Evolutionary conservation across 371 early-diverging fungal species (phyloP).

Genomic region (Lichtheimia corymbifera): DNA sequence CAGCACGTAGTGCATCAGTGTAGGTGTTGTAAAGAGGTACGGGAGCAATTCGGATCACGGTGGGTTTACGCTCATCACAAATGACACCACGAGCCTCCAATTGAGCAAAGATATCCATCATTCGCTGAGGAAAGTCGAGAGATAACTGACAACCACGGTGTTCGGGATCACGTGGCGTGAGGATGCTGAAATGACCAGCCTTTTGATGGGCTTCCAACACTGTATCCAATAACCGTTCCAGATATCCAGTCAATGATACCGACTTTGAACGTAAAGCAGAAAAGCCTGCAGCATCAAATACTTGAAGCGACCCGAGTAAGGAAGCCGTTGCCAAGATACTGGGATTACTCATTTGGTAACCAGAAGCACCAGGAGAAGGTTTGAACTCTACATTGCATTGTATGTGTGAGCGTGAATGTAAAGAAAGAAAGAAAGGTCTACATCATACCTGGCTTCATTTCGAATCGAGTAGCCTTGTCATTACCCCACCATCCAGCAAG

Average conservation of each 20-base stretch:
- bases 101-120: constrained; percentile 59
- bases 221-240: constrained; percentile 61
- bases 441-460: constrained; percentile 68
- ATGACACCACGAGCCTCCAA: constrained; percentile 75
- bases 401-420: neutral
- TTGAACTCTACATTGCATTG: constrained; percentile 61
- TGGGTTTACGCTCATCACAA: constrained; percentile 89
- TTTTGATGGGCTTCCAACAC: constrained; percentile 34
- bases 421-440: neutral
- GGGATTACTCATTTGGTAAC: constrained; percentile 91
- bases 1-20: constrained; percentile 67
- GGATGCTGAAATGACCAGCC: constrained; percentile 58
- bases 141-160: constrained; percentile 92
- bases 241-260: constrained; percentile 75
- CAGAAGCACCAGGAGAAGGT: constrained; percentile 81
- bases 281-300: constrained; percentile 79
- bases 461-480: constrained; percentile 75
- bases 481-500: constrained; percentile 97
- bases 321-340: constrained; percentile 71
- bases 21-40: constrained; percentile 89
- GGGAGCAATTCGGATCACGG: constrained; percentile 92
- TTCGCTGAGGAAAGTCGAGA: constrained; percentile 62
- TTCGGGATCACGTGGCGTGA: constrained; percentile 79
- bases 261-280: constrained; percentile 73
- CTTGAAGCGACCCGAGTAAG: constrained; percentile 76